A percentile compares a stretch with the other conserved stretches of the same genome.
phyloP scores from a whole-genome alignment of 2,329 filamentous ascomycete genomes.

The Sarocladium oryzae region DNA sequence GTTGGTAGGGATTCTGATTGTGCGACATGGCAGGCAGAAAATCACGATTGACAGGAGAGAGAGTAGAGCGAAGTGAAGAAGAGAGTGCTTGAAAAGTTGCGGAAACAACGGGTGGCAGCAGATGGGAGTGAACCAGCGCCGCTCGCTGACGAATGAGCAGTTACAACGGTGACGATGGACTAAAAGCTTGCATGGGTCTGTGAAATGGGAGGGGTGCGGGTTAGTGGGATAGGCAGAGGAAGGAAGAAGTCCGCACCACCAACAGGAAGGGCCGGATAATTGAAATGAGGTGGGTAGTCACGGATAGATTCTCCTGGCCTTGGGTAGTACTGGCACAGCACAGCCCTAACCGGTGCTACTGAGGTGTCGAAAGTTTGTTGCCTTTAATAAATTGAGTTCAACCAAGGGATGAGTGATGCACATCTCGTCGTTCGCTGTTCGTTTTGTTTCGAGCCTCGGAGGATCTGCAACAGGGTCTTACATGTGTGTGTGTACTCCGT shows the following conservation, averaged over 20 bases:
- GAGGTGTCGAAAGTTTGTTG: not conserved
- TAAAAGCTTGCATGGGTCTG: slow-evolving; percentile 5
- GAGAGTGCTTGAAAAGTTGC: slow-evolving; percentile 6
- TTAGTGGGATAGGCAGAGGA: not conserved
- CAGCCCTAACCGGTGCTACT: not conserved
- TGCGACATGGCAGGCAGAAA: slow-evolving; percentile 49
- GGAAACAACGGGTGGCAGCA: not conserved
- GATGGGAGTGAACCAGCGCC: not conserved
- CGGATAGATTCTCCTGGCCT: not conserved
- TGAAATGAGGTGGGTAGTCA: not conserved
- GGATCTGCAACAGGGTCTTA: too few species aligned
- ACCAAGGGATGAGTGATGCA: too few species aligned
- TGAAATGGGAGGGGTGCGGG: not conserved
- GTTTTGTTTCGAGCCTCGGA: too few species aligned
- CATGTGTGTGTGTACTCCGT: too few species aligned
- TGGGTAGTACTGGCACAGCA: not conserved
- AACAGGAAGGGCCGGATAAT: slow-evolving; percentile 3
- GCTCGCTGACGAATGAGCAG: not conserved
- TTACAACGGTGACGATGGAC: slow-evolving; percentile 2
- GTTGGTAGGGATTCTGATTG: slow-evolving; percentile 58
- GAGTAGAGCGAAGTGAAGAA: slow-evolving; percentile 14
- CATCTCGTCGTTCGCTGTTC: too few species aligned
- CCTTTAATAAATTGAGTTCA: too few species aligned
- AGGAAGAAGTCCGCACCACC: not conserved
- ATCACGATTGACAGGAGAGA: slow-evolving; percentile 13